Evolutionary conservation across 495 filamentous ascomycete species (phyloP).

Genomic region (Aspergillus affinis): DNA sequence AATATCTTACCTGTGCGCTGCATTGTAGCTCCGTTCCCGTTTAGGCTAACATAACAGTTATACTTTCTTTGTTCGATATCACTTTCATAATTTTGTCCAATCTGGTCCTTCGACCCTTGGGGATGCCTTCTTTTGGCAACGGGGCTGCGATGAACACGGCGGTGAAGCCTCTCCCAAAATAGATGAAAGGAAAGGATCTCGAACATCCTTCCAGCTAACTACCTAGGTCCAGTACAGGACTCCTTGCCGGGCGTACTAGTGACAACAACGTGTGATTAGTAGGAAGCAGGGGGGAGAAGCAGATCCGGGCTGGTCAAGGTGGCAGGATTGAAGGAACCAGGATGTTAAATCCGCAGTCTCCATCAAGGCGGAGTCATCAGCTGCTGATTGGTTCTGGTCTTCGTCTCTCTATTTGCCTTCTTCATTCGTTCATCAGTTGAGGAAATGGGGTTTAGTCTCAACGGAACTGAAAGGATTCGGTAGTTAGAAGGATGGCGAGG

Average conservation of each 20-base stretch:
- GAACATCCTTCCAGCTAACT: too few relatives aligned
- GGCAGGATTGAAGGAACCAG: neutral
- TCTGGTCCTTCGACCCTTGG: neutral
- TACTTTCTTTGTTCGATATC: slow-evolving; percentile 4
- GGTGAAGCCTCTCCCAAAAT: too few relatives aligned
- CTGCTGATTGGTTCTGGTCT: neutral
- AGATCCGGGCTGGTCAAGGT: too few relatives aligned
- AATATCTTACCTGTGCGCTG: neutral
- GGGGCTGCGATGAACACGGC: neutral
- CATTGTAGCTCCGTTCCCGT: slow-evolving; percentile 5
- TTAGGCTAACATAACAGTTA: neutral
- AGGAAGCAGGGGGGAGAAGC: too few relatives aligned
- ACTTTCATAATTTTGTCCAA: neutral
- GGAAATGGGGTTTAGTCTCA: too few relatives aligned
- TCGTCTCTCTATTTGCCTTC: neutral
- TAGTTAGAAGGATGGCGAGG: too few relatives aligned
- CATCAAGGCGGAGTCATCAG: neutral
- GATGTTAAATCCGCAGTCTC: neutral
- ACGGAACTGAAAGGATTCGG: neutral
- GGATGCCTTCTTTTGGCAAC: neutral
- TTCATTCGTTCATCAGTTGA: neutral
- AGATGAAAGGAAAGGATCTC: too few relatives aligned
- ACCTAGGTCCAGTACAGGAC: too few relatives aligned
- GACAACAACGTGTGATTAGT: too few relatives aligned
- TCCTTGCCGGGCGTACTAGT: too few relatives aligned